A percentile compares a stretch with the other conserved stretches of the same genome.
Conservation (phyloP, 257 asterid species). For the Dorcoceras hygrometricum region DNA sequence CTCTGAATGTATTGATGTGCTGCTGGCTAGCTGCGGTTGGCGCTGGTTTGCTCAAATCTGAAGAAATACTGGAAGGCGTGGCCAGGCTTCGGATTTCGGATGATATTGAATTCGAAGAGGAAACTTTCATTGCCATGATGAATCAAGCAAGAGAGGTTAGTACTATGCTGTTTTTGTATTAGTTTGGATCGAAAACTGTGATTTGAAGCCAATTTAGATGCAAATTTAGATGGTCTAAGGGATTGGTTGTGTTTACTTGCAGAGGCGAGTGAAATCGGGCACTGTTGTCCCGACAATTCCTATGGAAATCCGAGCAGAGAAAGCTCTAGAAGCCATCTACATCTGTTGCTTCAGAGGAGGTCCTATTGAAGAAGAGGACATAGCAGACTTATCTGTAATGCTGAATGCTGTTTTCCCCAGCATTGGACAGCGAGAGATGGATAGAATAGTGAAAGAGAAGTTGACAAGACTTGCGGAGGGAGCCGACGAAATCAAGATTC, state of each 20-base stretch:
- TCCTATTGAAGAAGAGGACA: slow-evolving; percentile 70
- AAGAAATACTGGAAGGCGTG: slow-evolving; percentile 91
- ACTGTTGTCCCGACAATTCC: slow-evolving; percentile 61
- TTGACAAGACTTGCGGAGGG: slow-evolving; percentile 65
- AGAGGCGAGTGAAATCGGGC: slow-evolving; percentile 61
- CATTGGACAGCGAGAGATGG: slow-evolving; percentile 44
- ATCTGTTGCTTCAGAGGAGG: slow-evolving; percentile 75
- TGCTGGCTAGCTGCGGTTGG: slow-evolving; percentile 98
- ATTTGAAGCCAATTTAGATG: neutral
- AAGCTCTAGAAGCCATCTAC: slow-evolving; percentile 84
- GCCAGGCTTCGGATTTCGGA: slow-evolving; percentile 85
- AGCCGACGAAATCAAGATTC: slow-evolving; percentile 52
- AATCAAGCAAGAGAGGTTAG: slow-evolving; percentile 80
- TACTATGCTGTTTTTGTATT: slow-evolving; percentile 15
- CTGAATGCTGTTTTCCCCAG: slow-evolving; percentile 75
- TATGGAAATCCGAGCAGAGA: slow-evolving; percentile 79
- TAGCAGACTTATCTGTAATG: slow-evolving; percentile 48
- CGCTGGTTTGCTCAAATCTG: slow-evolving; percentile 90
- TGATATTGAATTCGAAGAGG: slow-evolving; percentile 92
- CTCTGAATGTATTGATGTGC: slow-evolving; percentile 75
- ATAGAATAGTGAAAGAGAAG: slow-evolving; percentile 65
- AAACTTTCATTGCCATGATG: slow-evolving; percentile 76
- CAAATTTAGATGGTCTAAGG: neutral
- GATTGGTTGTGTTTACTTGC: slow-evolving; percentile 15
- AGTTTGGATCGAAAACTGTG: no score